Evolutionary conservation across 1,284 basidiomycete species (phyloP), one percentile per base, ranked within the genome.

Genomic region (Golubevia sp.): DNA sequence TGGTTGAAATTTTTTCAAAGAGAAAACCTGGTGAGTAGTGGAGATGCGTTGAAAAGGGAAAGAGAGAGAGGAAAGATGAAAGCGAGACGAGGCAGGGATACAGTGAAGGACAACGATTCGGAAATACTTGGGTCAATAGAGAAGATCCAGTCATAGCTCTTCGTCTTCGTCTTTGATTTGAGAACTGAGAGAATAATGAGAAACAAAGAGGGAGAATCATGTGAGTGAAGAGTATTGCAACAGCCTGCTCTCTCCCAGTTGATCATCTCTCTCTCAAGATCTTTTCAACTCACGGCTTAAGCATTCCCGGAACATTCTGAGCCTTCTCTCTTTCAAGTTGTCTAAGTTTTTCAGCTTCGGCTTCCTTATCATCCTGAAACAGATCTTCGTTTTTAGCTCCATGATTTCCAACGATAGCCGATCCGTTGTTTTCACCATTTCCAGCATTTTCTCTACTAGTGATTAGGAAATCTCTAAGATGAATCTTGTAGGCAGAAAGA

Each of bases 291-390:
- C 55, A 8, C 30, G 96, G 96, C 85, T 98, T 98, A 84, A 98
- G 88, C 92, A 99, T 93, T 61, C 97, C 97, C n/a, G 96, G 97
- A 68, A 99, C 94, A 71, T 92, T 89, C 87, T 93, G 92, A 20
- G 95, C 95, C 34, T 90, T 88, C 85, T 94, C 89, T 61, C 91
- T 90, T 85, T 97, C 94, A 66, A 90, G 91, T 67, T 90, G 89
- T 0, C 89, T 87, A 85, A 89, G 88, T 68, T 85, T 82, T 73
- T 89, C 86, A 62, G 87, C 87, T 84, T 97, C 95, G 3, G 90
- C 89, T 84, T 99, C 96, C 85, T 94, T 97, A 85, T 99, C 97
- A 79, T 98, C 97, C 64, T 93, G 86, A 86, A 88, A 98, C 49
- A 98, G 87, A 73, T 98, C 92, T 25, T 91, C 87, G 64, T 91